Conservation (phyloP, 208 protist genomes). For the Phytomonas serpens region DNA sequence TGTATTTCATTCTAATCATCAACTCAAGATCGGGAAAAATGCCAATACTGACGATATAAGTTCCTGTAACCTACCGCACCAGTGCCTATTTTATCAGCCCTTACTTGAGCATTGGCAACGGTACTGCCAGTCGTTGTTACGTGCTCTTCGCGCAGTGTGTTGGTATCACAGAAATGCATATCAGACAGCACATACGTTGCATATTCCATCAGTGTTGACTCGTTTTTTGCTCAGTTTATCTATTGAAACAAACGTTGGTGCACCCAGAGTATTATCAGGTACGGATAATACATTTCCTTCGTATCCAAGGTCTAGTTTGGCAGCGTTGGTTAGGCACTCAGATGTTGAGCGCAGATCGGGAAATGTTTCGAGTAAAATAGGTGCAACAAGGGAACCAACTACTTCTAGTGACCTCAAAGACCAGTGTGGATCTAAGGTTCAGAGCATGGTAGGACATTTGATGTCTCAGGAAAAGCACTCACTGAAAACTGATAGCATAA, state of each 20-base stretch:
- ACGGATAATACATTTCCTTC: not conserved
- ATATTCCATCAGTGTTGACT: conserved; percentile 11
- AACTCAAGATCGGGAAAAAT: conserved; percentile 8
- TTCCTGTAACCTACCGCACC: not conserved
- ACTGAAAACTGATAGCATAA: not conserved
- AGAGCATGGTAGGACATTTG: not conserved
- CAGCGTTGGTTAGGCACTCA: not conserved
- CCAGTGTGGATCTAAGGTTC: not conserved
- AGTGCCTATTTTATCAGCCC: conserved; percentile 15
- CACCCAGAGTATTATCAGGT: not conserved
- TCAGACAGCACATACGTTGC: conserved; percentile 38
- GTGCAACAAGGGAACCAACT: not conserved
- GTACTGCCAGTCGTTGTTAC: conserved; percentile 45
- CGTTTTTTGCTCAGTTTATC: not conserved
- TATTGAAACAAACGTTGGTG: not conserved
- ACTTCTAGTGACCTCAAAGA: not conserved
- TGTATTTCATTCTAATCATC: conserved; percentile 22
- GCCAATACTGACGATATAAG: conserved; percentile 9
- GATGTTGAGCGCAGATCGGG: not conserved
- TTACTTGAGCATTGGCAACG: conserved; percentile 25
- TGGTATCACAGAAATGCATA: conserved; percentile 41
- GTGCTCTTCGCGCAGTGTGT: conserved; percentile 41
- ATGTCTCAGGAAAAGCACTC: not conserved
- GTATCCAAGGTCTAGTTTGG: not conserved
- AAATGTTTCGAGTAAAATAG: not conserved